Evolutionary conservation across 2,329 filamentous ascomycete species (phyloP), one percentile per base, ranked within the genome.

Genomic region (Calonectria pseudoreteaudii): DNA sequence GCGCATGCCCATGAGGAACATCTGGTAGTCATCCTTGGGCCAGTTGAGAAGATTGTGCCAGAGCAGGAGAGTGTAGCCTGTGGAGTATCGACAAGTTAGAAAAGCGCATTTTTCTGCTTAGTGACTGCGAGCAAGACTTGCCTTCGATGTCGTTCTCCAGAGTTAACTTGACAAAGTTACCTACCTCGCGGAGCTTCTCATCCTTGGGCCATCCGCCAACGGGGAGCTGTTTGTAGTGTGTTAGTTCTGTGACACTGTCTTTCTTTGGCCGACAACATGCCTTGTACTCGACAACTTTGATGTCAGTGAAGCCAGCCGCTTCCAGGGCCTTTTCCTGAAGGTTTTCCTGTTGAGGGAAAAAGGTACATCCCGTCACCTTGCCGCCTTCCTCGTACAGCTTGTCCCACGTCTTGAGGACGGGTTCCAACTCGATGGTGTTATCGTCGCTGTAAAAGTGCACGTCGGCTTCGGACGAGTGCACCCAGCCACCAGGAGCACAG

Each of bases 111-210:
- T 38, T 38, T 26, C 34, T n/a, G 52, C 13, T 47, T 28, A 16
- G 20, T 2, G 23, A 30, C 6, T 31, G 2, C 2, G 8, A 34
- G 47, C 28, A 73, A 62, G 10, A 9, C 52, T 38, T 64, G 65
- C 76, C 77, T 50, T 79, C 77, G 3, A 78, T 28, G 14, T 79
- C 77, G 8, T 79, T 79, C 10, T 79, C 77, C 16, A 79, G n/a
- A 2, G 60, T 76, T 1, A 77, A 52, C 3, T 72, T 71, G 10
- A 79, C 71, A n/a, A 75, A 78, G 4, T 56, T 70, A 0, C 77
- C 77, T 0, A 79, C 71, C 10, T 78, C 68, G 6, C 71, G 71
- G 28, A 77, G 68, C 8, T 69, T 74, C 20, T 70, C 30, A 0
- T 78, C 75, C 11, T 75, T 76, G 4, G 77, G 70, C 77, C 77